Conservation (phyloP, 257 asterid species). For the Linderniella brevidens region DNA sequence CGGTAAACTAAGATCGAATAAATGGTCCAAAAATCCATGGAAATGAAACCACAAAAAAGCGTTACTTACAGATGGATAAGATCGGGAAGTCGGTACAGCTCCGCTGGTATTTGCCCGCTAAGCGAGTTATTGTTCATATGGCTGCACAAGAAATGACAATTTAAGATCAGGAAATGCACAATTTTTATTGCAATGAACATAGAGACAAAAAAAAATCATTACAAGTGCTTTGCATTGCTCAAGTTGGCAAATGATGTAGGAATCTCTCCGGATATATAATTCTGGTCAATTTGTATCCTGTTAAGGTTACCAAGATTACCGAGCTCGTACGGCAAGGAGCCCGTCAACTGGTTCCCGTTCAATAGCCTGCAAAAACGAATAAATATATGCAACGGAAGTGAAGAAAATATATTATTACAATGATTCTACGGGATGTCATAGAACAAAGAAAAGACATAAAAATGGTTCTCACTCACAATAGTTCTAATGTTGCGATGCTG, state of each 20-base stretch:
- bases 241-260: constrained; percentile 73
- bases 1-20: constrained; percentile 1
- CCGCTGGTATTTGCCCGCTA: constrained; percentile 75
- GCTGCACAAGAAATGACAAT: constrained; percentile 38
- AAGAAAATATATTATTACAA: constrained; percentile 4
- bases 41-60: constrained; percentile 2
- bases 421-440: not conserved
- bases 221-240: constrained; percentile 58
- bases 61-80: constrained; percentile 89
- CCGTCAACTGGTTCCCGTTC: constrained; percentile 83
- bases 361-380: constrained; percentile 57
- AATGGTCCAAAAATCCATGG: constrained; percentile 4
- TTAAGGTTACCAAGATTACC: constrained; percentile 64
- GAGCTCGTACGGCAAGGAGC: constrained; percentile 85
- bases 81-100: constrained; percentile 62
- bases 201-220: constrained; percentile 8
- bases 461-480: constrained; percentile 43
- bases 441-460: not conserved
- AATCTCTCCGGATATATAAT: constrained; percentile 68
- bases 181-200: not conserved
- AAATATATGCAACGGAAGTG: constrained; percentile 6
- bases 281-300: constrained; percentile 94
- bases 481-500: constrained; percentile 38
- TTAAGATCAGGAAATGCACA: not conserved
- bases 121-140: constrained; percentile 97